Base-by-base conservation (phyloP, 2,329 filamentous ascomycete genomes). In the Scytalidium sp. region DNA sequence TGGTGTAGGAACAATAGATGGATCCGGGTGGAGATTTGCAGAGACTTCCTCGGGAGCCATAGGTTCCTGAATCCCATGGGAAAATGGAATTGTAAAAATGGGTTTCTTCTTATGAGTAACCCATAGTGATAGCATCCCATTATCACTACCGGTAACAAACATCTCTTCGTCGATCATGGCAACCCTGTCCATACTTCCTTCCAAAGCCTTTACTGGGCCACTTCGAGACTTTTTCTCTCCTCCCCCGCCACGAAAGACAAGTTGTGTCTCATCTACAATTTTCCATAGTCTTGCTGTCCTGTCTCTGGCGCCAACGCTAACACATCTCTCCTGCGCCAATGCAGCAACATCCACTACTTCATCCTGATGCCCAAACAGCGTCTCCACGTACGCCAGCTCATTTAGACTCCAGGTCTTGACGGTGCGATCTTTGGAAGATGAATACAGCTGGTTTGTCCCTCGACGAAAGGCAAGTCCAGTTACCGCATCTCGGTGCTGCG, bases 321-420 rank as follows among this genome's bases (percentile, higher is more conserved):
- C 79, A 65, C 94, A 97, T 44, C 90, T 85, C 68, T 97, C 94
- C 59, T 91, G 84, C 2, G 87, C 85, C 54, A 96, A 78, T 19
- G 90, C 87, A 56, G 89, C 88, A 48, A 99, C 82, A 63, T 91
- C 89, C 32, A 93, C 78, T 4, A 97, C 88, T 56, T 89, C 80
- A 65, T 97, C 93, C 65, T 97, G 93, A 70, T 99, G 94, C 41
- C 94, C 94, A 64, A 97, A 97, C 0, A 99, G 77, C 0, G 93
- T 97, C 69, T 99, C 94, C 23, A 97, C 83, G 64, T 97, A 99
- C 42, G 93, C 90, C 54, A 96, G 78, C 66, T 95, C 91, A 60
- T 96, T 88, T 41, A 97, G 75, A 58, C 87, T 93, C 90, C 93
- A 99, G 25, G 95, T 87, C 70, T 97, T 97, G 65, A 99, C 87